Base-by-base conservation (phyloP, 441 rosid genomes). In the Arabidopsis lyrata region DNA sequence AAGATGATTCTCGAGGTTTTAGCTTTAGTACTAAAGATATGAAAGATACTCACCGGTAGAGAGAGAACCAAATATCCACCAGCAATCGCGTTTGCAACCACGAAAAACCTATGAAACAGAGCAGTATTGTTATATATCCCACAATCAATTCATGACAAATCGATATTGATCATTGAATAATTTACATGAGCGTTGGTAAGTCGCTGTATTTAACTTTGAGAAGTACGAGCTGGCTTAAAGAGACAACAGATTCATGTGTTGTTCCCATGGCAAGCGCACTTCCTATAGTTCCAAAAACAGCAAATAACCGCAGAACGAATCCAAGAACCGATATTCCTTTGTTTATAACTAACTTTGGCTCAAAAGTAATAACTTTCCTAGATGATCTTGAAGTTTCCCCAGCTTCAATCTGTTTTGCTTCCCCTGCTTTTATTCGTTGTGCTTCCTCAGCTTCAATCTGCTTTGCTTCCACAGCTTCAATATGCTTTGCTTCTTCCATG, bases 191-290 rank as follows among this genome's bases (percentile, higher is more conserved):
- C 5, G 86, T 67, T 13, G 96, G 95, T 38, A 90, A 84, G 77
- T 89, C 96, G 13, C 75, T 63, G 20, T 81, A 91, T 49, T 80
- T 66, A n/a, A 83, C 90, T 10, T 78, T 86, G 57, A 85, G 82
- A 48, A 77, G 81, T 69, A 72, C 6, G 66, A 83, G 83, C 47
- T 83, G 93, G 14, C 86, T 52, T 56, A 83, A 78, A 71, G 87
- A 68, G 15, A 87, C 81, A 38, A 88, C 83, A 0, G 90, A 87
- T 83, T 89, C 78, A 13, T 78, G 34, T 1, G 90, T 68, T 38
- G 94, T 93, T 11, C 84, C 96, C 96, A 88, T 89, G 80, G 86
- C 85, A 34, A 89, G 72, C 1, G 95, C 87, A 63, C 93, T 89
- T 76, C 76, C 97, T 15, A 85, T 69, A 7, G 93, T 82, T 47